A percentile compares a stretch with the other conserved stretches of the same genome.
Evolutionary conservation across 2,329 filamentous ascomycete species (phyloP).

Genomic region (Pestalotiopsis sp.): DNA sequence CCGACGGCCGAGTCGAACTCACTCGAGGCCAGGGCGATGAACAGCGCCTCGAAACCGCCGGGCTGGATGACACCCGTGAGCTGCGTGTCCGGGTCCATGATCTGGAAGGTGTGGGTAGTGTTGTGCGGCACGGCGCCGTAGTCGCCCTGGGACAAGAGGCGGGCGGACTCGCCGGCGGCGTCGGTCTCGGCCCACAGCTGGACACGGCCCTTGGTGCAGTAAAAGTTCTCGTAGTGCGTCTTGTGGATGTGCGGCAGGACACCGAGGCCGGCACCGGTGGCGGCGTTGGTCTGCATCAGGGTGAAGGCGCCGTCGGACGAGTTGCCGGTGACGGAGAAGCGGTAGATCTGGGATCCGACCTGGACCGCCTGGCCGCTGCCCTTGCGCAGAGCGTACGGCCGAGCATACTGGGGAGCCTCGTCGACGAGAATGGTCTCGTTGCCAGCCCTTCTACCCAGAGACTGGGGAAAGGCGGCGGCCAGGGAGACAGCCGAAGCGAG

Average conservation of each 20-base stretch:
- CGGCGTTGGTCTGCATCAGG: slow-evolving; percentile 45
- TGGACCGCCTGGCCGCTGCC: slow-evolving; percentile 35
- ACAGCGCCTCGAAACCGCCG: slow-evolving; percentile 50
- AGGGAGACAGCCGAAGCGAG: background rate
- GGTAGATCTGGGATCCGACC: slow-evolving; percentile 32
- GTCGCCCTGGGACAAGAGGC: slow-evolving; percentile 45
- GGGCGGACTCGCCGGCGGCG: slow-evolving; percentile 35
- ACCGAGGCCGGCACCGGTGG: slow-evolving; percentile 36
- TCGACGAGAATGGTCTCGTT: background rate
- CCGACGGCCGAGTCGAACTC: slow-evolving; percentile 1
- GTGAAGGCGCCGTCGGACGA: slow-evolving; percentile 47
- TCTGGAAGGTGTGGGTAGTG: slow-evolving; percentile 50
- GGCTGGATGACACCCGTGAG: slow-evolving; percentile 47
- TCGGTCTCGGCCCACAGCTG: slow-evolving; percentile 41
- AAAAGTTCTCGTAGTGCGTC: slow-evolving; percentile 49
- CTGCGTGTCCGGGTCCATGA: slow-evolving; percentile 49
- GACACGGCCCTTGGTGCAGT: slow-evolving; percentile 44
- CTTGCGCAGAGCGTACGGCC: slow-evolving; percentile 38
- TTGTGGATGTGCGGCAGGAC: slow-evolving; percentile 46
- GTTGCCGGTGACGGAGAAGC: slow-evolving; percentile 42
- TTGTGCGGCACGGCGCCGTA: slow-evolving; percentile 47
- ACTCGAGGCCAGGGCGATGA: slow-evolving; percentile 35
- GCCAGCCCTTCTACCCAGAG: background rate
- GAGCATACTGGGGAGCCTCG: slow-evolving; percentile 32
- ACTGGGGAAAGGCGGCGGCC: slow-evolving; percentile 1